phyloP scores from a whole-genome alignment of 192 early-diverging fungal genomes.

The Backusella tuberculispora region DNA sequence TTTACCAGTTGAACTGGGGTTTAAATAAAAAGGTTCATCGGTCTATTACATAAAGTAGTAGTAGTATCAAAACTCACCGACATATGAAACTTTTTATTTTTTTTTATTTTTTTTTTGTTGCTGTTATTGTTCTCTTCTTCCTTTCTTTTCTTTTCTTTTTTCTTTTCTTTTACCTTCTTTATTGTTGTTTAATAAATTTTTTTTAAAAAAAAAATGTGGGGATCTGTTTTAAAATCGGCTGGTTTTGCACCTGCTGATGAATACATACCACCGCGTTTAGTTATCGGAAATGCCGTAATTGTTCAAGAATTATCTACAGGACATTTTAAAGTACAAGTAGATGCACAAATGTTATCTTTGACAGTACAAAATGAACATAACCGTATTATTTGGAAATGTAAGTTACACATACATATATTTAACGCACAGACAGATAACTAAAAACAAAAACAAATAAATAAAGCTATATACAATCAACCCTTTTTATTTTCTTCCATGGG shows the following conservation, averaged over 20 bases:
- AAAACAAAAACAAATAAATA: conserved; percentile 1
- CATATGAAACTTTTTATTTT: no score
- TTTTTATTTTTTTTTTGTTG: no score
- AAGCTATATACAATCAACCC: conserved; percentile 33
- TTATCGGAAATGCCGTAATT: conserved; percentile 26
- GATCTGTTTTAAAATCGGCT: conserved; percentile 28
- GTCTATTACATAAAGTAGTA: no score
- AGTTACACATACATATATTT: not conserved
- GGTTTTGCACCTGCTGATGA: conserved; percentile 31
- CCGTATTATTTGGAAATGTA: conserved; percentile 36
- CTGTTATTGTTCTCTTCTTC: no score
- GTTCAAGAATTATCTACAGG: conserved; percentile 25
- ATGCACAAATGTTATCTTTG: conserved; percentile 12
- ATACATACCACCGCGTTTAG: conserved; percentile 25
- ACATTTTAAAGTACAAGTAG: conserved; percentile 21
- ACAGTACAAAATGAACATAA: conserved; percentile 20
- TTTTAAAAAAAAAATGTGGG: conserved; percentile 2
- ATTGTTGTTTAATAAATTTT: conserved; percentile 10
- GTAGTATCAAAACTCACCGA: no score
- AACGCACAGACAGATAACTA: not conserved
- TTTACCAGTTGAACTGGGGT: no score
- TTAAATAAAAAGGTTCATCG: no score
- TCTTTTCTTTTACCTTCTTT: not conserved
- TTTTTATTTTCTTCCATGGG: conserved; percentile 42
- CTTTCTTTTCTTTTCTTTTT: no score